Percentiles rank a stretch among this genome's conserved stretches.
These are phyloP conservation scores for Fusarium sp. DNA, from an alignment of 2,329 filamentous ascomycete species.

Conservation along the genomic window DNA sequence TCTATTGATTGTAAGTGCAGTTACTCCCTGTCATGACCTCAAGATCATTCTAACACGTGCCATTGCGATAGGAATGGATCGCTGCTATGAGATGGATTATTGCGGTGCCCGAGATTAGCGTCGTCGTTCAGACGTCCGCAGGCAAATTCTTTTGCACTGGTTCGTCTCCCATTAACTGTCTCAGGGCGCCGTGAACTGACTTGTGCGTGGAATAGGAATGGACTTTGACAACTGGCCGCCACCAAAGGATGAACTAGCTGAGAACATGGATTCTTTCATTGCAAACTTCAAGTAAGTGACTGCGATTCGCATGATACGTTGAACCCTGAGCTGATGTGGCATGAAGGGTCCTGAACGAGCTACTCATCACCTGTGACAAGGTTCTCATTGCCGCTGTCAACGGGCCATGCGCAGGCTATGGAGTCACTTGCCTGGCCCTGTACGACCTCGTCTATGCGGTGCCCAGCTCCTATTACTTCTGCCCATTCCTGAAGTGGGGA, in stretches of 20 bases:
- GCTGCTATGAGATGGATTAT: background rate
- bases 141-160: background rate
- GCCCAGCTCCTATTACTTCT: background rate
- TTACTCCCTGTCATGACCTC: background rate
- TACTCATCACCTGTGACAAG: background rate
- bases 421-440: background rate
- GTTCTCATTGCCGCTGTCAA: background rate
- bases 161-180: background rate
- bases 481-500: background rate
- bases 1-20: background rate
- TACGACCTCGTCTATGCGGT: background rate
- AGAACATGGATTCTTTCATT: background rate
- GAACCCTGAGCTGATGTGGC: background rate
- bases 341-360: background rate
- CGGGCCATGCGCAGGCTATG: background rate
- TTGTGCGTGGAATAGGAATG: background rate
- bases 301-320: background rate
- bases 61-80: background rate
- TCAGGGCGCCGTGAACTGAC: background rate
- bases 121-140: background rate
- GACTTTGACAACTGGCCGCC: background rate
- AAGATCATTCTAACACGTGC: background rate
- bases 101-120: background rate
- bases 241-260: background rate
- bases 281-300: background rate